These are phyloP conservation scores for Xylaria sp. DNA, from an alignment of 2,329 filamentous ascomycete species.

Conservation along the genomic window DNA sequence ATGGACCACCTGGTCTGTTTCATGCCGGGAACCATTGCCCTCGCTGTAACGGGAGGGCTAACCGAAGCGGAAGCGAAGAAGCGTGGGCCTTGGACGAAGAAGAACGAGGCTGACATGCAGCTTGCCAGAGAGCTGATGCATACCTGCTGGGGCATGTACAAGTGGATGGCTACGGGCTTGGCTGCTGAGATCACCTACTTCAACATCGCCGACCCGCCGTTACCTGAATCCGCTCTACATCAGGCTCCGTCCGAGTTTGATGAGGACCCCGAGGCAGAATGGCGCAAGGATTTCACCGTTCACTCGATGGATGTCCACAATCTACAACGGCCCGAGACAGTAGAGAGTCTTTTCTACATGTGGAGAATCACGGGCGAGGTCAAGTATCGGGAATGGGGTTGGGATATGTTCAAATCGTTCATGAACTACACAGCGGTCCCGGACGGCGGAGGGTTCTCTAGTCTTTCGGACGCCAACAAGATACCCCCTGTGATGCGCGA, in stretches of 20 bases:
- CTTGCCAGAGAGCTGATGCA: conserved; percentile 91
- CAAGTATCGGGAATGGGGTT: conserved; percentile 93
- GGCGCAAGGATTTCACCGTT: conserved; percentile 80
- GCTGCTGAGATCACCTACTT: conserved; percentile 96
- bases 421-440: conserved; percentile 81
- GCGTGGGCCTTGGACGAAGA: conserved; percentile 71
- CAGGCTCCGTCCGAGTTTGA: conserved; percentile 57
- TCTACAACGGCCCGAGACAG: conserved; percentile 90
- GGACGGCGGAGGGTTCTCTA: conserved; percentile 81
- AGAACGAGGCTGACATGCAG: conserved; percentile 84
- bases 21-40: conserved; percentile 92
- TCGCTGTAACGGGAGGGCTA: conserved; percentile 81
- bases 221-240: conserved; percentile 62
- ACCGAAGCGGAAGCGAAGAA: conserved; percentile 77
- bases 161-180: conserved; percentile 86
- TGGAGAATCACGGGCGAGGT: conserved; percentile 94
- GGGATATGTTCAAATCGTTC: conserved; percentile 97
- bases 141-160: conserved; percentile 98
- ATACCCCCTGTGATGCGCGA: conserved; percentile 75
- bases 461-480: conserved; percentile 73
- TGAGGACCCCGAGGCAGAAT: conserved; percentile 60
- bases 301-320: conserved; percentile 88
- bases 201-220: conserved; percentile 71
- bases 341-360: conserved; percentile 98
- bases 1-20: conserved; percentile 99